Base-by-base conservation (phyloP, 2,329 filamentous ascomycete species). In the Calonectria naviculata region DNA sequence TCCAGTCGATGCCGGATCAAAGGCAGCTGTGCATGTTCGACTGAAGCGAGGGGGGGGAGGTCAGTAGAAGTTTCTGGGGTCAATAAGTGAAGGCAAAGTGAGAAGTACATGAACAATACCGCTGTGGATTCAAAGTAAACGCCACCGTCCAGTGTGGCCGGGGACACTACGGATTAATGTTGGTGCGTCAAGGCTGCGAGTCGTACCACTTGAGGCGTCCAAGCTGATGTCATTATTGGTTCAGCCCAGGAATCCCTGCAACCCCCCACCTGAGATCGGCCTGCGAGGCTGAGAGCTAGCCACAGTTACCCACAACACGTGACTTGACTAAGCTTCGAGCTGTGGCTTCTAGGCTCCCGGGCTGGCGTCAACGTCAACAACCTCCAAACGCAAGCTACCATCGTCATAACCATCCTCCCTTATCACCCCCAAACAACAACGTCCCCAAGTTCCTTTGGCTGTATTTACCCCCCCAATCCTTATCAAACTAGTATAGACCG, bases 291-390 rank as follows among this genome's bases (percentile, higher is more conserved):
- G 56, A 21, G 47, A 4, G 44, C 56, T 10, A 67, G 73, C 77
- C 77, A 77, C 71, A 72, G 17, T 2, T 24, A 70, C 29, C 19
- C 36, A 1, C 1, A 0, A 12, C 78, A 79, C 78, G 78, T 79
- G 78, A 79, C 70, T 46, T 79, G 70, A 79, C 76, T 79, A 78
- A 80, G 78, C 78, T 75, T 47, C 9, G 9, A 74, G 73, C 73
- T 78, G 73, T 79, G 75, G 74, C 76, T 78, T 77, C 78, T 66
- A 80, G 80, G 79, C 78, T 82, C 73, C 80, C 79, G 79, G 73
- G 75, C 76, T 81, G 79, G 76, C 80, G 80, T 81, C 80, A 80
- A 82, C 80, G 78, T 75, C 75, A 75, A 77, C 72, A 74, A 69
- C 73, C 75, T 76, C 62, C 56, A 49, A 73, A 70, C 68, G 62